A percentile compares a stretch with the other conserved stretches of the same genome.
Evolutionary conservation across 2,329 filamentous ascomycete genomes (phyloP).

Genomic region (Trichoderma afroharzianum): DNA sequence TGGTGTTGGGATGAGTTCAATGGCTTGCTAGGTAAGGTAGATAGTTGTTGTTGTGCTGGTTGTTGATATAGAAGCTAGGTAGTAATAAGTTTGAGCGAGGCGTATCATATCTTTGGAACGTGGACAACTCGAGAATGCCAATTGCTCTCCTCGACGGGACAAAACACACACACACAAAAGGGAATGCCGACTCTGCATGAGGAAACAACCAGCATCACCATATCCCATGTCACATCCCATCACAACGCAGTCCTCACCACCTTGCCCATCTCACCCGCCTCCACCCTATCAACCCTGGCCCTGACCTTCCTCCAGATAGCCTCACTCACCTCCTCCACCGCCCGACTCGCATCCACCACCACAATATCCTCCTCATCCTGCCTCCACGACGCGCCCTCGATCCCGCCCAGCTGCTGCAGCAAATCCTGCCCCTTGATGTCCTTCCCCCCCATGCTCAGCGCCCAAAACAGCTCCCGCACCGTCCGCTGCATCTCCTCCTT

Average conservation of each 20-base stretch:
- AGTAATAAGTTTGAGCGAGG: not conserved
- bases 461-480: constrained; percentile 71
- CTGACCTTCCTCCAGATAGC: constrained; percentile 52
- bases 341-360: constrained; percentile 52
- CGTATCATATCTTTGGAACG: not conserved
- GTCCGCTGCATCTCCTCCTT: constrained; percentile 74
- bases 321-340: constrained; percentile 54
- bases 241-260: constrained; percentile 37
- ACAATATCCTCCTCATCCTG: constrained; percentile 53
- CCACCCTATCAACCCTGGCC: constrained; percentile 45
- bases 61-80: not conserved
- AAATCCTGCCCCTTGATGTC: constrained; percentile 29
- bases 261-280: constrained; percentile 46
- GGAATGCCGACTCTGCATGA: not conserved
- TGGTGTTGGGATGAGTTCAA: not conserved
- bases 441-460: constrained; percentile 46
- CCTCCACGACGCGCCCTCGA: constrained; percentile 33
- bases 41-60: not conserved
- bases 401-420: constrained; percentile 22
- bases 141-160: not conserved
- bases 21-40: not conserved
- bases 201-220: not conserved
- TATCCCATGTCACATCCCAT: not conserved
- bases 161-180: not conserved
- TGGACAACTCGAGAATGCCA: not conserved